Conservation (phyloP, 2,329 filamentous ascomycete genomes). For the Periconia sp. region DNA sequence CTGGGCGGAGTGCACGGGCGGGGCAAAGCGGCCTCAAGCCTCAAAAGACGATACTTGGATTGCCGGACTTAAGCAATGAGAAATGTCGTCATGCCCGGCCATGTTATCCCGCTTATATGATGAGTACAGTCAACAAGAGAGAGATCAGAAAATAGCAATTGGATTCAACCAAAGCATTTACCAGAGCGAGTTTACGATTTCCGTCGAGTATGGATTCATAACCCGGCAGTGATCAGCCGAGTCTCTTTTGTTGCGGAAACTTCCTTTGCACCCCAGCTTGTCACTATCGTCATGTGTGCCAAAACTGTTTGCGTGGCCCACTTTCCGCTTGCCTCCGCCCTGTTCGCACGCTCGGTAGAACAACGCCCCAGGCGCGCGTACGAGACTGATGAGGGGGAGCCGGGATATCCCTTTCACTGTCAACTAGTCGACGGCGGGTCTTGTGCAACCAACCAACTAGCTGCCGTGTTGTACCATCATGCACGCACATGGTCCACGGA, state of each 20-base stretch:
- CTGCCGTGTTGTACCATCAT: not conserved
- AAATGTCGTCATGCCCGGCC: no score
- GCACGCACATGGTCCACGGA: not conserved
- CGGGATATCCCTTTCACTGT: not conserved
- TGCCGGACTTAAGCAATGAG: not conserved
- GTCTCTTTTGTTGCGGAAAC: not conserved
- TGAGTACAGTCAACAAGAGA: no score
- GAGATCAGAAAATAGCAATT: not conserved
- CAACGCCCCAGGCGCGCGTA: not conserved
- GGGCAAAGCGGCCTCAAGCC: not conserved
- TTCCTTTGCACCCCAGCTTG: not conserved
- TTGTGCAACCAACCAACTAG: not conserved
- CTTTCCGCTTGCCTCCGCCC: not conserved
- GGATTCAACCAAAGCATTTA: no score
- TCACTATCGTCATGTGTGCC: not conserved
- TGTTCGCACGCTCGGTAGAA: not conserved
- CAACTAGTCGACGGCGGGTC: not conserved
- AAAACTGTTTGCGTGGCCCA: not conserved
- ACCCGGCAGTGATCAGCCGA: conserved; percentile 1
- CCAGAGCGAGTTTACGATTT: not conserved
- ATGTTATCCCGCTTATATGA: no score
- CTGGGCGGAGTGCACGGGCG: not conserved
- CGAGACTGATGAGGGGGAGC: no score
- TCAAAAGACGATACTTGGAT: no score
- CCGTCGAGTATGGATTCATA: not conserved